Percentiles rank a stretch among this genome's conserved stretches.
These are phyloP conservation scores for Agrostemma githago DNA, from an alignment of 148 eudicot species.

Conservation along the genomic window DNA sequence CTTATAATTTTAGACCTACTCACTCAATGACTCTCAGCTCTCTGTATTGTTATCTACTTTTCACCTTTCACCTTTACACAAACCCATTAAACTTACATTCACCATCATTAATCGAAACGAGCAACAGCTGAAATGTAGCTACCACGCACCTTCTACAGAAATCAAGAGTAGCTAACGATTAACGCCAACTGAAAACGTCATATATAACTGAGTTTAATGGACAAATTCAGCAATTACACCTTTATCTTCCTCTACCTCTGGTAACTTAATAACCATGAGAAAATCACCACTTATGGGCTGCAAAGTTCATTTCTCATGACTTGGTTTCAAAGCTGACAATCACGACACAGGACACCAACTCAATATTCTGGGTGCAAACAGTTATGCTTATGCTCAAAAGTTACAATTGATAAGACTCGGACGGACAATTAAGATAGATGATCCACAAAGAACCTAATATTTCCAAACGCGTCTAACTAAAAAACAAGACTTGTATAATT, in stretches of 20 bases:
- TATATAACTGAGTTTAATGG: no score
- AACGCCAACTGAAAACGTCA: no score
- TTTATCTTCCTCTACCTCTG: background rate
- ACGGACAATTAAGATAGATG: background rate
- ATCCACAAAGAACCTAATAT: background rate
- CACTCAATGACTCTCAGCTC: no score
- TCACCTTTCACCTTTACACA: no score
- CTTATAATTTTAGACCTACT: no score
- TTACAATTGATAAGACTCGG: background rate
- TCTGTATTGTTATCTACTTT: no score
- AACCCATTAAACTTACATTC: no score
- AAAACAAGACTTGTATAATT: background rate
- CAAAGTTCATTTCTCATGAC: background rate
- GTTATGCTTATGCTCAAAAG: background rate
- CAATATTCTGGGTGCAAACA: background rate
- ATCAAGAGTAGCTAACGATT: no score
- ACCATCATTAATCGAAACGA: no score
- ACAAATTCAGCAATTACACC: no score
- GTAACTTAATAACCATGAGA: background rate
- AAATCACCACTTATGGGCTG: conserved; percentile 2
- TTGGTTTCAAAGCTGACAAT: background rate
- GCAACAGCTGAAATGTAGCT: no score
- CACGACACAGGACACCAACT: background rate
- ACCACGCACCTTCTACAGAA: no score
- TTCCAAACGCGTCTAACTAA: background rate